Evolutionary conservation across 2,329 filamentous ascomycete species (phyloP), one percentile per base, ranked within the genome.

Genomic region (Exophiala lecanii-corni): DNA sequence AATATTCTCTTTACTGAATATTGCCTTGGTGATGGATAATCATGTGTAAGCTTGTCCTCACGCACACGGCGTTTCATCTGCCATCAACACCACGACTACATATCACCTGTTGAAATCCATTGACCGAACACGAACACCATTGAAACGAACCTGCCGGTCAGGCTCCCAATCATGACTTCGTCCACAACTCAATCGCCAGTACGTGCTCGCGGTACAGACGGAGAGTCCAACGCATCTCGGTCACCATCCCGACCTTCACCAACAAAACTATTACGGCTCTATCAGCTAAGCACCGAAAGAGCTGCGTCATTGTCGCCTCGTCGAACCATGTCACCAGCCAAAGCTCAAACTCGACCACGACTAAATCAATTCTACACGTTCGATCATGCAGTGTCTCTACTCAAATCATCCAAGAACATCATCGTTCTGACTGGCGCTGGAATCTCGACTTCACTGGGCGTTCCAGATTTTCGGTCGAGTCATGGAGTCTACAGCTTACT

Each of bases 391-490:
- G 89, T 92, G 6, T 68, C 74, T 10, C 72, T 98, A 38, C 75
- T 98, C 32, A 73, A 79, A 55, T 76, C 77, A 46, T 80, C 82
- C 44, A 78, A 78, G 55, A 94, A 95, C 63, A 89, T 98, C 62
- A 79, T 98, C 58, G 85, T 97, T 53, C 78, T 98, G 54, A 97
- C 92, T 1, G 92, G 92, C 39, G 92, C 92, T 13, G 92, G 92
- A 67, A 97, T 98, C 55, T 96, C 89, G 18, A 98, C 92, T 1
- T 95, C 88, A 39, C 79, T 98, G 15, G 92, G 92, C 49, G 97
- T 98, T 47, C 92, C 92, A 3, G 92, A 98, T 64, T 98, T 98
- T 61, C 83, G 92, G 54, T 96, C 89, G 39, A 92, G 92, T 64
- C 85, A 87, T 58, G 94, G 83, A 1, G 39, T 53, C 18, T 52